Evolutionary conservation across 192 early-diverging fungal species (phyloP), one percentile per base, ranked within the genome.

Genomic region (Gryganskiella cystojenkinii): DNA sequence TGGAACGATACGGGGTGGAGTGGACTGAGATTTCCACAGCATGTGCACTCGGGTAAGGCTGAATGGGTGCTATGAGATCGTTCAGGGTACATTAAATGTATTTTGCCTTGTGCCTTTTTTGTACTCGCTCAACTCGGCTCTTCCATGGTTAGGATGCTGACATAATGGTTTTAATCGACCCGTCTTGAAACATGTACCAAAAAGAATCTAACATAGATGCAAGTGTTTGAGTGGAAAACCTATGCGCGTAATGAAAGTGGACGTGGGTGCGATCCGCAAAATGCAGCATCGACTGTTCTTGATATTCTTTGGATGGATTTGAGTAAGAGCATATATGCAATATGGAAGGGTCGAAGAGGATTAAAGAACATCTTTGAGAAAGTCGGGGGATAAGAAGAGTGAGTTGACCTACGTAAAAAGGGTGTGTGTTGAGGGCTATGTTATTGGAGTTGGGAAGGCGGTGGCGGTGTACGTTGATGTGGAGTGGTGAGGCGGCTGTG

Each of bases 171-270:
- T 75, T 82, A 89, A 89, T 82, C 86, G 86, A 90, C 88, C 90
- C 88, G 88, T 89, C 87, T 90, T 90, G 87, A 90, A 91, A 91
- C 90, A 90, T 86, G 87, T 88, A 91, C 88, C 89, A 91, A 91
- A 90, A 88, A 91, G 90, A n/a, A n/a, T 91, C 88, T 88, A 89
- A 88, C 89, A 91, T 87, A 74, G 70, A 83, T 91, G 89, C 91
- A 80, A 88, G 89, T 92, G 80, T 88, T 86, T 88, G 86, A 75
- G 85, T 87, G 70, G 72, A 65, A 85, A 86, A 88, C 85, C 72
- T 85, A 80, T 58, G 66, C 71, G 82, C 85, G 80, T 50, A 85
- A 86, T 85, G 82, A 88, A 88, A 85, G 82, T 86, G 82, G 85
- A 76, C 61, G 75, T 71, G 61, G 64, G 59, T 72, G 60, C 62